Evolutionary conservation across 306 rosid genomes (phyloP).

Genomic region (Cicer arietinum): DNA sequence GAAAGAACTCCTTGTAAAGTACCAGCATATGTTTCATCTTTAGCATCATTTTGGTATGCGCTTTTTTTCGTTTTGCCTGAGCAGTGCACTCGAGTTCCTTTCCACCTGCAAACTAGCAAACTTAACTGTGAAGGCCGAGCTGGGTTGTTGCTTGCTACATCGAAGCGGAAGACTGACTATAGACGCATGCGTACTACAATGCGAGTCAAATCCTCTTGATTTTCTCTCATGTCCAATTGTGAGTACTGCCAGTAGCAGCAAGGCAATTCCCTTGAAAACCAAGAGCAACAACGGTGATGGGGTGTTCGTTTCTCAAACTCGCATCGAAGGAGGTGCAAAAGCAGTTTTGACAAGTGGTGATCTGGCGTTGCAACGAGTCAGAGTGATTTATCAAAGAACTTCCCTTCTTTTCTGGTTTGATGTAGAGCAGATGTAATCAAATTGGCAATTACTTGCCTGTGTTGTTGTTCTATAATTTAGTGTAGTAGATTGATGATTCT

Average conservation of each 20-base stretch:
- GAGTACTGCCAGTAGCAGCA: constrained; percentile 65
- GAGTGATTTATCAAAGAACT: constrained; percentile 83
- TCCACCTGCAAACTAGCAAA: constrained; percentile 90
- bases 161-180: constrained; percentile 86
- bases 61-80: constrained; percentile 50
- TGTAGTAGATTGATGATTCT: constrained; percentile 40
- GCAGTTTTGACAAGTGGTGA: constrained; percentile 86
- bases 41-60: constrained; percentile 46
- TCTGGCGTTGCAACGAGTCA: constrained; percentile 82
- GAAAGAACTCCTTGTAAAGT: constrained; percentile 30
- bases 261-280: constrained; percentile 51
- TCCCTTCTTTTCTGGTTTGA: constrained; percentile 95
- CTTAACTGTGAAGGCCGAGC: constrained; percentile 90
- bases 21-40: constrained; percentile 21
- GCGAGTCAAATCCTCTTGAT: constrained; percentile 86
- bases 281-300: constrained; percentile 57
- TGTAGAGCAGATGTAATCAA: constrained; percentile 61
- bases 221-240: constrained; percentile 87
- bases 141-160: constrained; percentile 94
- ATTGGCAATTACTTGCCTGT: constrained; percentile 22
- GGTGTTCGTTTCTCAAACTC: constrained; percentile 87
- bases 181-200: constrained; percentile 87
- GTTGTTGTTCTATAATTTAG: constrained; percentile 38
- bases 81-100: constrained; percentile 91
- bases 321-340: constrained; percentile 95